These are phyloP conservation scores for Racocetra persica DNA, from an alignment of 371 early-diverging fungal genomes.

Conservation along the genomic window DNA sequence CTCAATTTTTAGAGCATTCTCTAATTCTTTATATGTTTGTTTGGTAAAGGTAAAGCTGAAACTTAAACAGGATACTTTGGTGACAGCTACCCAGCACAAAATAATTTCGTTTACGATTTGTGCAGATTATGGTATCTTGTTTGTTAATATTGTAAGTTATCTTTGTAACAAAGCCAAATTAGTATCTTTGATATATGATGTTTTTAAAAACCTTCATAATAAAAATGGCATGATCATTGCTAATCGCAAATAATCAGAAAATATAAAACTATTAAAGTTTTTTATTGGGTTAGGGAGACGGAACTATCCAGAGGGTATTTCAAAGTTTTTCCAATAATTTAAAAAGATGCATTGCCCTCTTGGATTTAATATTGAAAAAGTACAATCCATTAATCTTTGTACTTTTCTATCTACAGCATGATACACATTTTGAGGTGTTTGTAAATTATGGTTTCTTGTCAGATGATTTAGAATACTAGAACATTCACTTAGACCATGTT, in stretches of 20 bases:
- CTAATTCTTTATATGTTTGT: too few relatives aligned
- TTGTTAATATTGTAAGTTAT: too few relatives aligned
- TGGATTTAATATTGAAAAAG: background rate
- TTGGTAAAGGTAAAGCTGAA: too few relatives aligned
- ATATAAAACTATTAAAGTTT: background rate
- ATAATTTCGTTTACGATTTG: background rate
- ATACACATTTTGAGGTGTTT: background rate
- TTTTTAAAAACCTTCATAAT: background rate
- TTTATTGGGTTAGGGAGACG: background rate
- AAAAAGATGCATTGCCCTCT: background rate
- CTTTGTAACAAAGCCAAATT: too few relatives aligned
- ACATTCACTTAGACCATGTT: background rate
- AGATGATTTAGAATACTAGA: background rate
- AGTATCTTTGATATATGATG: too few relatives aligned
- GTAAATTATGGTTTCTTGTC: background rate
- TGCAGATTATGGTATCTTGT: too few relatives aligned
- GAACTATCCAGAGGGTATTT: background rate
- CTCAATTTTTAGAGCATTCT: too few relatives aligned
- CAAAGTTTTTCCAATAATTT: background rate
- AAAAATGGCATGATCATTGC: slow-evolving; percentile 13
- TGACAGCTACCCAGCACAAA: background rate
- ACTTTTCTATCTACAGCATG: background rate
- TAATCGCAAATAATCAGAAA: background rate
- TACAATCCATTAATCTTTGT: too few relatives aligned
- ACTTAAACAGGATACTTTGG: background rate